Conservation (phyloP, 2,329 filamentous ascomycete genomes). For the Rosellinia necatrix region DNA sequence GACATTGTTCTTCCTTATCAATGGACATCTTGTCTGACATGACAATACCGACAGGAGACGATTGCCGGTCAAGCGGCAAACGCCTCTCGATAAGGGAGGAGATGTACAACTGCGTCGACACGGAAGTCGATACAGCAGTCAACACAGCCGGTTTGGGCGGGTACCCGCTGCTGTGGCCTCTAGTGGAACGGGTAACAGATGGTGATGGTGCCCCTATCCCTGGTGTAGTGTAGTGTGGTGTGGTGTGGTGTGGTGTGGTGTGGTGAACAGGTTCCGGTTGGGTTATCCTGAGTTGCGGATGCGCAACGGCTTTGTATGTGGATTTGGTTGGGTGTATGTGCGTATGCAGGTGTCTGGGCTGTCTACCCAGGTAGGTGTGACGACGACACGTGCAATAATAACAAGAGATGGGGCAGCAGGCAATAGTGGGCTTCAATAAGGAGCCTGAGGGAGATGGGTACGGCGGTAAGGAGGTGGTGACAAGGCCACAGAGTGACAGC, state of each 20-base stretch:
- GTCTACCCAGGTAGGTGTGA: slow-evolving; percentile 12
- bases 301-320: slow-evolving; percentile 1
- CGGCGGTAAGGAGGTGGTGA: neutral
- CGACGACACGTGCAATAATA: slow-evolving; percentile 2
- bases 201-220: slow-evolving; percentile 11
- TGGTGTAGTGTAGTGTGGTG: slow-evolving; percentile 12
- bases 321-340: slow-evolving; percentile 27
- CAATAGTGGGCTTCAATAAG: slow-evolving; percentile 20
- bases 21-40: slow-evolving; percentile 73
- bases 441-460: slow-evolving; percentile 1
- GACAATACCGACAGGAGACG: slow-evolving; percentile 47
- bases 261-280: too few species aligned
- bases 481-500: neutral
- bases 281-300: neutral
- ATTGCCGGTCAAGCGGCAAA: slow-evolving; percentile 49
- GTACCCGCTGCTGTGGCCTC: slow-evolving; percentile 22
- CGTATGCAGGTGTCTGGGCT: neutral
- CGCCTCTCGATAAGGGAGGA: slow-evolving; percentile 39
- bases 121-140: slow-evolving; percentile 7
- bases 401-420: neutral
- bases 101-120: slow-evolving; percentile 20
- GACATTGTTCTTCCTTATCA: slow-evolving; percentile 61
- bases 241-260: too few species aligned
- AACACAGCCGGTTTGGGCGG: slow-evolving; percentile 15
- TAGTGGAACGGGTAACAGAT: slow-evolving; percentile 20